Base-by-base conservation (phyloP, 768 basidiomycete genomes). In the Termitomyces sp. region DNA sequence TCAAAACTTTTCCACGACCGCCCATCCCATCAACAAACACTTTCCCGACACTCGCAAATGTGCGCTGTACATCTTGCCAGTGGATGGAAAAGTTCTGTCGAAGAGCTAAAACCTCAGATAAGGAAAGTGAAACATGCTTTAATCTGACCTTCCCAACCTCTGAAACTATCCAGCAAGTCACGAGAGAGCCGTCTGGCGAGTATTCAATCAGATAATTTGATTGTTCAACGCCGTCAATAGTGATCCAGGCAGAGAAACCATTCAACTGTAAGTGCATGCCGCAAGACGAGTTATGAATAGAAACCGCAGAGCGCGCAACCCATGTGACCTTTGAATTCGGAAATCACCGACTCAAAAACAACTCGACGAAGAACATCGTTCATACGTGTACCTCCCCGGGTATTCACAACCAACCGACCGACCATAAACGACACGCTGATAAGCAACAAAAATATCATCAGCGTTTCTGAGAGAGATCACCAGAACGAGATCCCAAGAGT, bases 121-220 rank as follows among this genome's bases (percentile, higher is more conserved):
- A 22, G 13, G 48, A 10, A n/a, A 33, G 32, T 16, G 3, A 8
- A 8, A 6, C 13, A 20, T 14, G n/a, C 30, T 48, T 48, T 30
- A 6, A 22, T 50, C 49, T 35, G 33, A 66, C 68, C 58, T 69
- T 69, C n/a, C 66, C 67, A 6, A 58, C 54, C 32, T 69, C 65
- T 0, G 68, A 69, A 8, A 61, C 53, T 3, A 69, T 65, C 65
- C 65, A 68, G 48, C 67, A 69, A 12, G 63, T 65, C 3, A 59
- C 64, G 0, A 58, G 35, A 30, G 48, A 51, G 16, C 49, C 48
- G 38, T 64, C 64, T 7, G 63, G 47, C 1, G 57, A 64, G 26
- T 59, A 47, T 40, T 65, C 59, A 18, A 66, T 59, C 5, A 28
- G 45, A 52, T 68, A 58, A 32, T 57, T 58, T 2, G 57, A 8